A percentile compares a stretch with the other conserved stretches of the same genome.
These are phyloP conservation scores for Dioscorea zingiberensis DNA, from an alignment of 106 monocot species.

Conservation along the genomic window DNA sequence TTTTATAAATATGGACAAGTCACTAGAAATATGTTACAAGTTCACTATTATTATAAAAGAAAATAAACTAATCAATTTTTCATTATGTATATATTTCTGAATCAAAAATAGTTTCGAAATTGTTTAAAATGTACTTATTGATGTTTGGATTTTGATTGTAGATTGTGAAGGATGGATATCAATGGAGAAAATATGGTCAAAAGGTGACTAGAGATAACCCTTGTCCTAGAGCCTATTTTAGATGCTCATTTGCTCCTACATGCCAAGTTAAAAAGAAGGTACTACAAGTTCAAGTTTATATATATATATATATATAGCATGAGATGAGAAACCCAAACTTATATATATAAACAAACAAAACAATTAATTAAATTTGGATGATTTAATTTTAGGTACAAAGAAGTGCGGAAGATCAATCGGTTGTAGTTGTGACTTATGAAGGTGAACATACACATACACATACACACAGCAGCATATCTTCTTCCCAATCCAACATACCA, in stretches of 20 bases:
- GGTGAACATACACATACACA: conserved; percentile 41
- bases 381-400: conserved; percentile 25
- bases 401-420: conserved; percentile 24
- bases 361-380: no score
- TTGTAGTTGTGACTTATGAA: conserved; percentile 37
- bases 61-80: no score
- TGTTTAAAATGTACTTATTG: no score
- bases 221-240: conserved; percentile 20
- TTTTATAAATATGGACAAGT: no score
- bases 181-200: conserved; percentile 27
- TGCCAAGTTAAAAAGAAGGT: conserved; percentile 27
- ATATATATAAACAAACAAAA: background rate
- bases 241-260: conserved; percentile 24
- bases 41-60: no score
- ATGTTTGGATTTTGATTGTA: no score
- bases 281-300: background rate
- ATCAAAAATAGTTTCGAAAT: no score
- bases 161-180: conserved; percentile 21
- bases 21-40: no score
- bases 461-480: no score
- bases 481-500: background rate
- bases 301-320: background rate
- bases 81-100: background rate
- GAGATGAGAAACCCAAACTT: background rate
- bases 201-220: conserved; percentile 28